These are phyloP conservation scores for Lecanosticta acicola DNA, from an alignment of 2,329 filamentous ascomycete genomes.

Conservation along the genomic window DNA sequence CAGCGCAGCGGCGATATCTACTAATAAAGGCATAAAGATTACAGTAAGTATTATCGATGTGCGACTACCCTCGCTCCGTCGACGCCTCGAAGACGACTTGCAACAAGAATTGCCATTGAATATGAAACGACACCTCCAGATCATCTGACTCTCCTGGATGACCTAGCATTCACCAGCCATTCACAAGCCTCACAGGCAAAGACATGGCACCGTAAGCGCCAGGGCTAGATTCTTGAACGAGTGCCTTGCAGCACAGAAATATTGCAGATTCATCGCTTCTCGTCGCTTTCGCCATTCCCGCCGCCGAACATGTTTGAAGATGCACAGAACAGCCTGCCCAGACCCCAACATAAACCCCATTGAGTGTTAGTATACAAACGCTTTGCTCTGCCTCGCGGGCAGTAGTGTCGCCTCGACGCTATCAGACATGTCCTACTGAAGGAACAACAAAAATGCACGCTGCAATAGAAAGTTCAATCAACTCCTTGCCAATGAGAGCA, in stretches of 20 bases:
- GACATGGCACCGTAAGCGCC: no score
- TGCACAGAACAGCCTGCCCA: not conserved
- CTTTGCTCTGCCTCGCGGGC: not conserved
- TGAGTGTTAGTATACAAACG: not conserved
- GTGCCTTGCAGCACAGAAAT: no score
- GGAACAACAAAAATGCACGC: not conserved
- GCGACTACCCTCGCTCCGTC: no score
- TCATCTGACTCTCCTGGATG: not conserved
- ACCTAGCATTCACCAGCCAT: not conserved
- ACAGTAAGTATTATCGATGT: no score
- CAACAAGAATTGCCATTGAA: no score
- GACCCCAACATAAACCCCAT: not conserved
- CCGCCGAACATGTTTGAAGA: not conserved
- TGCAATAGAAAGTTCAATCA: not conserved
- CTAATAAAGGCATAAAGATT: not conserved
- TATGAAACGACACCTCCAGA: no score
- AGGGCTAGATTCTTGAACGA: no score
- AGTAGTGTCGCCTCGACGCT: not conserved
- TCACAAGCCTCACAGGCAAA: not conserved
- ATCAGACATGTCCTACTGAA: not conserved
- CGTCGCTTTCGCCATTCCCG: not conserved
- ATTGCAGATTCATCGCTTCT: not conserved
- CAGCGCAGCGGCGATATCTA: not conserved
- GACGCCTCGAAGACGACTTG: no score
- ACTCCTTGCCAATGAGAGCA: not conserved